Conservation (phyloP, 495 filamentous ascomycete genomes). For the Acidiella bohemica region DNA sequence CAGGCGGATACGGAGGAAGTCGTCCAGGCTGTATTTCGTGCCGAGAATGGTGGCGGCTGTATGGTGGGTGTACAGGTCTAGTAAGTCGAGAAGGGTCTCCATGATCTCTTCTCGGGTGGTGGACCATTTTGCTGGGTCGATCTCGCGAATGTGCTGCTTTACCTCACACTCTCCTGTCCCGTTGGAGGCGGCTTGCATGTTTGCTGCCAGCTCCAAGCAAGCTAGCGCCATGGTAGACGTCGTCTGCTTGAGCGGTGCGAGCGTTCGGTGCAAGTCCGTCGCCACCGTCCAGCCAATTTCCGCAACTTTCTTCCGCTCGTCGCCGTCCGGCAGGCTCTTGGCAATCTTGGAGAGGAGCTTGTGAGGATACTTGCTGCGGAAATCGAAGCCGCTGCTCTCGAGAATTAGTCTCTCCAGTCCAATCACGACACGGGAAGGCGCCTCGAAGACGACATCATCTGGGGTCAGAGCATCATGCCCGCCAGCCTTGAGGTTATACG, state of each 20-base stretch:
- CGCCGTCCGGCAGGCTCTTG: slow-evolving; percentile 28
- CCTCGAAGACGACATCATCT: slow-evolving; percentile 73
- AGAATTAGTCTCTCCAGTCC: slow-evolving; percentile 86
- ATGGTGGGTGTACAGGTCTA: slow-evolving; percentile 81
- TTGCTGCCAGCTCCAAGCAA: slow-evolving; percentile 65
- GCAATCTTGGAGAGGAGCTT: slow-evolving; percentile 66
- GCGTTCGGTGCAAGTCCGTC: slow-evolving; percentile 84
- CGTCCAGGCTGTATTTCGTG: slow-evolving; percentile 50
- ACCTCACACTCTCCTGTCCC: slow-evolving; percentile 26
- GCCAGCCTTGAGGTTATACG: slow-evolving; percentile 66
- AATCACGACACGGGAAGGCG: slow-evolving; percentile 59
- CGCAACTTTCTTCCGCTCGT: slow-evolving; percentile 33
- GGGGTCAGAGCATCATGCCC: slow-evolving; percentile 61
- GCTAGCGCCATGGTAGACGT: slow-evolving; percentile 65
- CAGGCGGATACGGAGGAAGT: slow-evolving; percentile 73
- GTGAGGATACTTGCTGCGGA: slow-evolving; percentile 78
- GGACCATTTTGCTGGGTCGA: slow-evolving; percentile 42
- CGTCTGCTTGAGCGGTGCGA: slow-evolving; percentile 76
- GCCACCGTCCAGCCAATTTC: slow-evolving; percentile 44
- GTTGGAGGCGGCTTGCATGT: slow-evolving; percentile 42
- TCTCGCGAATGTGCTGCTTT: slow-evolving; percentile 24
- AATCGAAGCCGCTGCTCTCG: slow-evolving; percentile 87
- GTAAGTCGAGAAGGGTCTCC: slow-evolving; percentile 70
- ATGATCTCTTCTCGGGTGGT: slow-evolving; percentile 58
- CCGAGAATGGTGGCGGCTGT: slow-evolving; percentile 59